Conservation (phyloP, 75 land plant species). For the Pinus tabuliformis region DNA sequence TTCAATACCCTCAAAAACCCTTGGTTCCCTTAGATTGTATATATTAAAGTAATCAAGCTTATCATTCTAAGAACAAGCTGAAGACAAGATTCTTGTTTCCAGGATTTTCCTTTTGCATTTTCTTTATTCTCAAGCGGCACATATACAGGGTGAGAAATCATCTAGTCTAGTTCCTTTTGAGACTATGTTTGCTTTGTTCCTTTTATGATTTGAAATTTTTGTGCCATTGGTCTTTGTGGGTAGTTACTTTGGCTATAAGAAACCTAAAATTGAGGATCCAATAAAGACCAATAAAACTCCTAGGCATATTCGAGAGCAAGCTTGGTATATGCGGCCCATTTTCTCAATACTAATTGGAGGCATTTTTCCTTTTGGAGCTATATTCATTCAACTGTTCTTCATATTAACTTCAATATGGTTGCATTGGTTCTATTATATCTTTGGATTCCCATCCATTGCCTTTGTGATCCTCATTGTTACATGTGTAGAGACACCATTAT, state of each 20-base stretch:
- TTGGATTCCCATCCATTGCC: conserved; percentile 93
- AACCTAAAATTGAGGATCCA: too few relatives aligned
- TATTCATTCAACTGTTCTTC: conserved; percentile 87
- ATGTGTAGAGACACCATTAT: conserved; percentile 90
- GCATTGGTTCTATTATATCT: conserved; percentile 93
- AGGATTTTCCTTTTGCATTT: conserved; percentile 55
- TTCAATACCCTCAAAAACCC: too few relatives aligned
- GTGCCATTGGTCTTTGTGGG: too few relatives aligned
- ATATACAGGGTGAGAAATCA: conserved; percentile 88
- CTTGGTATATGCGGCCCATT: too few relatives aligned
- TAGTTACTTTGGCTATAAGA: too few relatives aligned
- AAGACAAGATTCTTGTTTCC: conserved; percentile 84
- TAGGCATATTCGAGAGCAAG: too few relatives aligned
- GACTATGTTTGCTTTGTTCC: too few relatives aligned
- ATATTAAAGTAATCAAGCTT: too few relatives aligned
- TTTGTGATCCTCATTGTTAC: conserved; percentile 80
- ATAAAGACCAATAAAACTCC: too few relatives aligned
- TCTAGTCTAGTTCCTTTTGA: conserved; percentile 23
- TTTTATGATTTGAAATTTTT: too few relatives aligned
- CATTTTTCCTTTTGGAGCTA: conserved; percentile 85
- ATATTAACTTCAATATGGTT: conserved; percentile 93
- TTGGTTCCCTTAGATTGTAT: too few relatives aligned
- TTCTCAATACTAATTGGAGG: conserved; percentile 15
- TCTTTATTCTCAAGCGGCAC: conserved; percentile 74
- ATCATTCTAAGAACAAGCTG: conserved; percentile 14